Evolutionary conservation across 2,329 filamentous ascomycete genomes (phyloP), one percentile per base, ranked within the genome.

Genomic region (Diaporthe sp.): DNA sequence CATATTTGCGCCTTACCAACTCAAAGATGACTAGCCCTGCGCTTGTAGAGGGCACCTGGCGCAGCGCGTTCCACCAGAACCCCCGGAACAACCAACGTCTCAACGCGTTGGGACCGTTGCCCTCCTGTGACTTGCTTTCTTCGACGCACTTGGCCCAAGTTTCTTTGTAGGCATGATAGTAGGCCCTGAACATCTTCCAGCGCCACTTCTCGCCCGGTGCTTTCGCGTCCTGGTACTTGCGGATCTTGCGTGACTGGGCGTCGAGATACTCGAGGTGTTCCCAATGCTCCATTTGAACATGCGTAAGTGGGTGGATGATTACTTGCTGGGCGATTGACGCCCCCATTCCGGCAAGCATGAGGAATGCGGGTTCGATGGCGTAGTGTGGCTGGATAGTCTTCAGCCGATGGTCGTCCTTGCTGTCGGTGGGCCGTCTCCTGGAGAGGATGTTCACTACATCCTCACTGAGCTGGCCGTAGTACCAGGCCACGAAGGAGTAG

Each of bases 11-110:
- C 74, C 94, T 86, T 51, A 95, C 91, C 60, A 96, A 81, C 84
- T 96, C 94, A 81, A 96, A 96, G 28, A 95, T 94, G 78, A 96
- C 94, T 76, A 96, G 82, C 0, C 93, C 94, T 0, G 94, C 94
- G 76, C 92, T 94, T 2, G 94, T 95, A 81, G 93, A 94, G 0
- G 94, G 94, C 2, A 94, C 92, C 83, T 95, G 93, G 7, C 92
- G 87, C 71, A 95, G 88, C 0, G 94, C 94, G 72, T 89, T 92
- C 89, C 90, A 90, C 88, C 93, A 91, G 82, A 95, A 95, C 17
- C 92, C 93, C 7, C 90, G 87, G 81, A 94, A 96, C 8, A 95
- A 83, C 89, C 93, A 95, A 20, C 85, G 86, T 31, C 87, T 81
- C 82, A 93, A 17, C 0, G 76, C 76, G 12, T 73, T 67, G 12